Base-by-base conservation (phyloP, 2,329 filamentous ascomycete species). In the Colletotrichum sublineola region DNA sequence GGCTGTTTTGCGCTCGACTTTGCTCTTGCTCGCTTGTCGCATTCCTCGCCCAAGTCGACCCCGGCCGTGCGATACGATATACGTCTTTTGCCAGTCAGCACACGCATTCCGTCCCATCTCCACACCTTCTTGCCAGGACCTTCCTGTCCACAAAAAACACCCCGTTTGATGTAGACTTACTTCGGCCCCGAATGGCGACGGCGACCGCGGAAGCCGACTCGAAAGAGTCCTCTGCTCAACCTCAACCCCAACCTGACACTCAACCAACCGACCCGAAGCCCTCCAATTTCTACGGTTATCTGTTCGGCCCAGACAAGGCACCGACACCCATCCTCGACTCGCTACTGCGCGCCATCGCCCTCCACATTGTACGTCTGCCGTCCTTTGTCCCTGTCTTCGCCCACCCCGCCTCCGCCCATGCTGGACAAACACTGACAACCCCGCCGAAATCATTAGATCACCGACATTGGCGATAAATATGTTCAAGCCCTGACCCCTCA, bases 251-350 rank as follows among this genome's bases (percentile, higher is more conserved):
- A 20, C 66, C 53, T 36, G 57, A 63, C n/a, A 62, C 29, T 40
- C 52, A 65, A 18, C 52, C 69, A 53, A 44, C 73, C 6, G 60
- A 57, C 20, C 48, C 56, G 12, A 65, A 64, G 29, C 18, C 69
- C 40, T 44, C 64, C n/a, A 62, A 38, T 9, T 74, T 46, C 42
- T 94, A 93, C 82, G 89, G 89, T 61, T 91, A 92, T 79, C 86
- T 95, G 77, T 93, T 93, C 77, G 87, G 90, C 75, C 81, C 84
- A 46, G 86, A 93, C 80, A 94, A 94, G 81, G 88, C 87, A 60
- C 90, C 93, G 6, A 91, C 92, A 5, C 87, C 88, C 64, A 80
- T 91, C 56, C 86, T 95, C 38, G 88, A 93, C 80, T 90, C 91
- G 67, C 84, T 95, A 42, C 86, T 94, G 75, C 83, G 90, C 76